Base-by-base conservation (phyloP, 192 early-diverging fungal genomes). In the Rhizoclosmatium sp. region DNA sequence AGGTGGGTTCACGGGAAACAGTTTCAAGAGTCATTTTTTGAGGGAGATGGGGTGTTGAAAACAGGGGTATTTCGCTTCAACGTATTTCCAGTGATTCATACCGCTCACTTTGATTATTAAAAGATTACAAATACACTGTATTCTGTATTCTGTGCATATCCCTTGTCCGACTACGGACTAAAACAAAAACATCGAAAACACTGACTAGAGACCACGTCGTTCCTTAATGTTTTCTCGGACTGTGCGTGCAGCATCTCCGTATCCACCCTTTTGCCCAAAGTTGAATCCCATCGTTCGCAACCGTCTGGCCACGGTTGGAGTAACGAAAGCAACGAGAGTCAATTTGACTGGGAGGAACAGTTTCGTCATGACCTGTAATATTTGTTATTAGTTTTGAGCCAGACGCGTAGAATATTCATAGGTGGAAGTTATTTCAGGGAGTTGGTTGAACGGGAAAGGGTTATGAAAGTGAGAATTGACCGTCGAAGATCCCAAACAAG, bases 341-440 rank as follows among this genome's bases (percentile, higher is more conserved):
- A 89, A 23, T 66, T 89, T 89, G 66, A 89, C 65, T 2, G 87
- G 87, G 14, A 85, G 10, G 67, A 89, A 89, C 58, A 89, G 73
- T 72, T 89, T 89, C n/a, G 85, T 86, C 87, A 89, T 86, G 42
- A 77, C 69, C 69, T 71, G 39, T 10, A 31, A 46, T 47, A 9
- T 16, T 46, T 12, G 16, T 16, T 12, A 12, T 54, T 16, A 54
- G 16, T 54, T 54, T 54, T 54, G 31, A 31, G 31, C 31, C 31
- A 31, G 31, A 31, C 31, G 31, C 31, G 31, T 31, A 31, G 31
- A 31, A 31, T 31, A 31, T 31, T 31, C 31, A 31, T 31, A 31
- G 31, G 31, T 31, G 31, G 31, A 31, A 31, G 31, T 31, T 31
- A 0, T 0, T 31, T 31, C 31, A 31, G 31, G 31, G 31, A 14